Percentiles rank a stretch among this genome's conserved stretches.
Evolutionary conservation across 2,329 filamentous ascomycete species (phyloP).

Genomic region (Uncinocarpus reesii): DNA sequence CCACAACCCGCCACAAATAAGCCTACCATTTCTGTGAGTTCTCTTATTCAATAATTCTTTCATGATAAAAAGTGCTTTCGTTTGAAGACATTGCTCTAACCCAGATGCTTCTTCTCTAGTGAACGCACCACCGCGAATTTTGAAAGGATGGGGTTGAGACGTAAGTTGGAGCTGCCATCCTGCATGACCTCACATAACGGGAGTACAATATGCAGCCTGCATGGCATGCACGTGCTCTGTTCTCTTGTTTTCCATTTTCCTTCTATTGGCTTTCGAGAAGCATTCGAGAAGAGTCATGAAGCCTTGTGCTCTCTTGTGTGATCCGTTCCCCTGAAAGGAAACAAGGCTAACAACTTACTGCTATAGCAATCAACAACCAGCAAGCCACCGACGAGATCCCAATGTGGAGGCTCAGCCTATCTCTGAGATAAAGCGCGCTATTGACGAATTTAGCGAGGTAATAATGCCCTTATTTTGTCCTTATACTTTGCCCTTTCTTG

Average conservation of each 20-base stretch:
- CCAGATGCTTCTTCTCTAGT: background rate
- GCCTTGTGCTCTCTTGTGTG: background rate
- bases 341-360: background rate
- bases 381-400: background rate
- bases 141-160: background rate
- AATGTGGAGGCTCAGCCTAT: background rate
- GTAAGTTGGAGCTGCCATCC: slow-evolving; percentile 1
- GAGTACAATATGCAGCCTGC: background rate
- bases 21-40: slow-evolving; percentile 3
- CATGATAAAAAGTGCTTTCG: background rate
- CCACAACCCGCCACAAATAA: background rate
- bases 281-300: background rate
- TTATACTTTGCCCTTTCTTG: background rate
- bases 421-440: background rate
- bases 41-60: background rate
- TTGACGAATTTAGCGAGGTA: background rate
- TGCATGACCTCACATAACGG: background rate
- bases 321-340: too few species aligned
- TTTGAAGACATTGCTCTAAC: too few species aligned
- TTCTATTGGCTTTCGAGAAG: background rate
- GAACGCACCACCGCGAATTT: background rate
- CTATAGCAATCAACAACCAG: background rate
- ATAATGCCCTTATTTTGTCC: background rate
- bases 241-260: background rate
- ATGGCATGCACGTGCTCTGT: background rate